A percentile compares a stretch with the other conserved stretches of the same genome.
phyloP scores from a whole-genome alignment of 2,329 filamentous ascomycete genomes.

The Coniochaeta prunicola region DNA sequence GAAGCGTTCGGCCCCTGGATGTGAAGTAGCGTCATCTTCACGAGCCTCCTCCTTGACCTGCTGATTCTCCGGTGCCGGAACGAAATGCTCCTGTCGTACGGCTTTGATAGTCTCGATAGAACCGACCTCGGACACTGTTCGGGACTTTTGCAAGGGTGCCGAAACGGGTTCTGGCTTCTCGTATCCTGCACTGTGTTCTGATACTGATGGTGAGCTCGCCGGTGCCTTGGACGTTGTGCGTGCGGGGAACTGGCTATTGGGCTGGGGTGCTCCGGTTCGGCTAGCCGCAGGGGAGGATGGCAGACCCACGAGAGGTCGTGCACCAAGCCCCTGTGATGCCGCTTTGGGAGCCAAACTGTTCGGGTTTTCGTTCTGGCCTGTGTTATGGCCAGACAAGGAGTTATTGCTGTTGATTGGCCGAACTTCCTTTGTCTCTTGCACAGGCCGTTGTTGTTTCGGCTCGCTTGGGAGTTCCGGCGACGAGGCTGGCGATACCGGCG shows the following conservation, averaged over 20 bases:
- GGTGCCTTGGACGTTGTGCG: slow-evolving; percentile 22
- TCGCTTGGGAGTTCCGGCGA: slow-evolving; percentile 29
- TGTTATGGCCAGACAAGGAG: neutral
- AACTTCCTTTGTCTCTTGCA: slow-evolving; percentile 9
- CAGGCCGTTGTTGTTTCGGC: slow-evolving; percentile 4
- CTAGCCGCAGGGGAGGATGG: slow-evolving; percentile 13
- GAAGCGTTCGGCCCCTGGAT: slow-evolving; percentile 8
- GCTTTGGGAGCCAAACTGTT: neutral
- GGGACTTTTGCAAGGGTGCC: neutral
- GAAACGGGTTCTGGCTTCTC: slow-evolving; percentile 5
- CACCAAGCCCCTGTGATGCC: slow-evolving; percentile 3
- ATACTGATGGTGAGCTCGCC: slow-evolving; percentile 10
- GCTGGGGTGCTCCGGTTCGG: slow-evolving; percentile 5
- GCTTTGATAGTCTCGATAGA: slow-evolving; percentile 14
- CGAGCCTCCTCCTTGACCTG: slow-evolving; percentile 2
- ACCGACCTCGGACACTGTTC: slow-evolving; percentile 13
- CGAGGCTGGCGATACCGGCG: slow-evolving; percentile 37
- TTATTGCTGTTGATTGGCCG: slow-evolving; percentile 12
- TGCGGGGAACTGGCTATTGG: slow-evolving; percentile 19
- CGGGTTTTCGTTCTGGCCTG: neutral
- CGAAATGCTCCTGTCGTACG: neutral
- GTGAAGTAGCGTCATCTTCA: slow-evolving; percentile 1
- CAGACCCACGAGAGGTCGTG: slow-evolving; percentile 11
- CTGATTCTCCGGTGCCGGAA: neutral
- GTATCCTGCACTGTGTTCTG: neutral